Evolutionary conservation across 2,329 filamentous ascomycete species (phyloP), one percentile per base, ranked within the genome.

Genomic region (Venturia nashicola): DNA sequence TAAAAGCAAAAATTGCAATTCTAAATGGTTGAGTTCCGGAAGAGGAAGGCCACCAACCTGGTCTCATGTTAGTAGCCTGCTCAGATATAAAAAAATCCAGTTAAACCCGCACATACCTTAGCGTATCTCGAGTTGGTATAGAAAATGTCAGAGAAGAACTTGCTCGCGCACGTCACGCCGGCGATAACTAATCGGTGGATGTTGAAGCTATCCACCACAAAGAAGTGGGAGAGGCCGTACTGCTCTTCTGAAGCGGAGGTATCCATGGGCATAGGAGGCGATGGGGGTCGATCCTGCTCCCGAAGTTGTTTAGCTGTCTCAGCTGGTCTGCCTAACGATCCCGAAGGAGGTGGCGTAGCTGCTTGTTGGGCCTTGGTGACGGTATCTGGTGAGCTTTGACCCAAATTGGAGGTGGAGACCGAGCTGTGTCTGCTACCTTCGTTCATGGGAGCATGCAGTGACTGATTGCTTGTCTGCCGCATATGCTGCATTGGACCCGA

Each of bases 61-160:
- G 39, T 60, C 3, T 20, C 40, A 32, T n/a, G 34, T 62, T 60
- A 62, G 40, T 51, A 9, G n/a, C 5, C 34, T 44, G 20, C 57
- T 57, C 32, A 5, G n/a, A 36, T 9, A 7, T 20, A 3, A 27
- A 16, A 14, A 3, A 27, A 16, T 9, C 48, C 9, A 34, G n/a
- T 12, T 7, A 9, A 20, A 44, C 7, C 14, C 18, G 42, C 18
- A 77, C 81, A 67, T 81, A 96, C 94, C 89, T 97, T 99, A 66
- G 94, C 94, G 75, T 99, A 99, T 86, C 94, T 85, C 64, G 94
- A 97, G 76, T 99, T 99, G 11, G 94, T 99, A 74, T 97, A 99
- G 71, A 99, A 99, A 48, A 97, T 93, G 77, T 99, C 86, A 5
- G 93, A 97, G 77, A 99, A 99, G 81, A 97, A 99, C 76, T 99